Evolutionary conservation across 2,329 filamentous ascomycete genomes (phyloP).

Genomic region (Zymoseptoria brevis): DNA sequence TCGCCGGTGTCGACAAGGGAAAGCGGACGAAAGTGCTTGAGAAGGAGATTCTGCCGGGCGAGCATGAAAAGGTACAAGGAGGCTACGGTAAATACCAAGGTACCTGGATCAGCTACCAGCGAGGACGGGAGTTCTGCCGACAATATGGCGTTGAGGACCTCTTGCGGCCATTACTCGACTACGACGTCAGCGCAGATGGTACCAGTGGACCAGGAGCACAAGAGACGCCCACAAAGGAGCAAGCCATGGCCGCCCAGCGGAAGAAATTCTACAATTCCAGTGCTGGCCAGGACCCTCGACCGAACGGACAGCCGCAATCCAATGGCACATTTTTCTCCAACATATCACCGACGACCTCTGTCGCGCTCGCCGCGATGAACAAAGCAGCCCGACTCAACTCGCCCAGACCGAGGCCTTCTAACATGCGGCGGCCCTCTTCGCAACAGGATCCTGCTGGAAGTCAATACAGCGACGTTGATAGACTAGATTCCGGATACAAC

Average conservation of each 20-base stretch:
- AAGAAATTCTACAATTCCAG: constrained; percentile 77
- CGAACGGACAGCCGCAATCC: constrained; percentile 32
- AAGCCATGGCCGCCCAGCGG: constrained; percentile 86
- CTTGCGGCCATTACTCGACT: constrained; percentile 65
- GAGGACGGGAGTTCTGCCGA: constrained; percentile 84
- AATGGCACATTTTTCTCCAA: constrained; percentile 94
- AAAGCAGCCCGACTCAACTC: constrained; percentile 86
- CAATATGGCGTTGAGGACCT: constrained; percentile 69
- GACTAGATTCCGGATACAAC: constrained; percentile 58
- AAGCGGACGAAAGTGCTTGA: constrained; percentile 96
- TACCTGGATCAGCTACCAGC: constrained; percentile 93
- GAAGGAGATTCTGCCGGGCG: constrained; percentile 91
- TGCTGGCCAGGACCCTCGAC: constrained; percentile 55
- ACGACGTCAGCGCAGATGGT: constrained; percentile 72
- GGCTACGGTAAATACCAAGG: constrained; percentile 99
- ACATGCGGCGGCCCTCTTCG: constrained; percentile 59
- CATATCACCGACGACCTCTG: constrained; percentile 86
- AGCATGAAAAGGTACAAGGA: constrained; percentile 97
- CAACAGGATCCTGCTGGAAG: constrained; percentile 66
- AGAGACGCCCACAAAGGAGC: constrained; percentile 95
- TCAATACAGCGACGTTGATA: constrained; percentile 61
- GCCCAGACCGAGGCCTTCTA: constrained; percentile 60
- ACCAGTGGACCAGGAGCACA: constrained; percentile 63
- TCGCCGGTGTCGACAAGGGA: constrained; percentile 93
- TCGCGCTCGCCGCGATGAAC: constrained; percentile 90